Conservation (phyloP, 495 filamentous ascomycete species). For the Cairneyella variabilis region DNA sequence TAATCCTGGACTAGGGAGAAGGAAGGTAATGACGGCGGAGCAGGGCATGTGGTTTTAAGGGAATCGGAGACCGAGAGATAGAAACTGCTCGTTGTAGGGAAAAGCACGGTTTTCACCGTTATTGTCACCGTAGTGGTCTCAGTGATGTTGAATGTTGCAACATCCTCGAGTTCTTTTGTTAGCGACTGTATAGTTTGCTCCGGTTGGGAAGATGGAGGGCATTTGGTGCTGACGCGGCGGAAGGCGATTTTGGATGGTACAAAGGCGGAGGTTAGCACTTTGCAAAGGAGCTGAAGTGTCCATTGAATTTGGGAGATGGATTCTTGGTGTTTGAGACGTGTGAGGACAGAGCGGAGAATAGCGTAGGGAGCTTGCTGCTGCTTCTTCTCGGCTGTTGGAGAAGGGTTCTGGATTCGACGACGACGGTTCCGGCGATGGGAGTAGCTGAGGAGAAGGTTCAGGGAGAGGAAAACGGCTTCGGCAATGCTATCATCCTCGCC, state of each 20-base stretch:
- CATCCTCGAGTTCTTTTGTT: conserved; percentile 39
- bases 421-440: conserved; percentile 65
- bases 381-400: conserved; percentile 50
- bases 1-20: conserved; percentile 16
- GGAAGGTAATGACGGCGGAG: not conserved
- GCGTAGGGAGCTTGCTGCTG: conserved; percentile 48
- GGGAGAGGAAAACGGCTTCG: conserved; percentile 51
- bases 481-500: conserved; percentile 40
- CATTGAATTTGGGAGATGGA: conserved; percentile 36
- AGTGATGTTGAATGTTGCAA: conserved; percentile 36
- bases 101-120: not conserved
- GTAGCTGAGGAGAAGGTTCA: conserved; percentile 68
- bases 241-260: conserved; percentile 29
- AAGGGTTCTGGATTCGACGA: conserved; percentile 57
- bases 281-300: conserved; percentile 38
- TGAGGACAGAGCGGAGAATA: conserved; percentile 63
- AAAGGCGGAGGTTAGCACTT: conserved; percentile 34
- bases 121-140: conserved; percentile 39
- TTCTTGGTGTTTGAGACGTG: conserved; percentile 56
- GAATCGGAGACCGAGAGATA: conserved; percentile 42
- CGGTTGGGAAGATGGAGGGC: conserved; percentile 17
- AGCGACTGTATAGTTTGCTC: conserved; percentile 40
- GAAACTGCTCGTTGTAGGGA: conserved; percentile 35
- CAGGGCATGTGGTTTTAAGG: conserved; percentile 28
- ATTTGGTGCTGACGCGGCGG: not conserved